These are phyloP conservation scores for Carex kokanica DNA, from an alignment of 176 grass and related monocot genomes.

Conservation along the genomic window DNA sequence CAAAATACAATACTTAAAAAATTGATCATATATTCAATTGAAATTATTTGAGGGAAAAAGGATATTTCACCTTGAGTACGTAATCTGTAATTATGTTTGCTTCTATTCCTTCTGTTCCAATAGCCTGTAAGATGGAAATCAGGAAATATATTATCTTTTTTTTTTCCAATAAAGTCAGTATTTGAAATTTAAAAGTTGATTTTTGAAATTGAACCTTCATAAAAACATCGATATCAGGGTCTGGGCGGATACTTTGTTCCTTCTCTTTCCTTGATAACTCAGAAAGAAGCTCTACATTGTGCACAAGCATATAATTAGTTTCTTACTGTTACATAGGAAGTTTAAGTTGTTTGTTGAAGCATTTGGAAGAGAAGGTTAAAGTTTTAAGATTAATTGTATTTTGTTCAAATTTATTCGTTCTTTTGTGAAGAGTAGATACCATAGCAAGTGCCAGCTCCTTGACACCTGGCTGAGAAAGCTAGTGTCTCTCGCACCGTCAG, in stretches of 20 bases:
- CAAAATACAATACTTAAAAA: background rate
- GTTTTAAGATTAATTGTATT: too few relatives aligned
- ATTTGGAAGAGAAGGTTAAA: background rate
- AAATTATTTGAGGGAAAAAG: background rate
- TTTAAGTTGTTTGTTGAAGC: too few relatives aligned
- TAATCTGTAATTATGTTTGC: slow-evolving; percentile 73
- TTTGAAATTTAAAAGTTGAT: background rate
- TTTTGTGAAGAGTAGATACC: slow-evolving; percentile 33
- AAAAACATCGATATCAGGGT: slow-evolving; percentile 72
- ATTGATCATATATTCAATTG: background rate
- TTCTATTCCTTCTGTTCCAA: slow-evolving; percentile 65
- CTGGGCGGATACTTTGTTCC: slow-evolving; percentile 60
- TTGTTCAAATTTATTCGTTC: background rate
- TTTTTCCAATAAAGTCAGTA: background rate
- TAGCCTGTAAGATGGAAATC: slow-evolving; percentile 39
- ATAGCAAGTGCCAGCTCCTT: slow-evolving; percentile 53
- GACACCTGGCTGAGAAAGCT: slow-evolving; percentile 70
- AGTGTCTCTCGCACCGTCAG: slow-evolving; percentile 67
- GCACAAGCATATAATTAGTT: background rate
- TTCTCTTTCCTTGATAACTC: slow-evolving; percentile 79
- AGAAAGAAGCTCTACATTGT: slow-evolving; percentile 45
- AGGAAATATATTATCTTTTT: background rate
- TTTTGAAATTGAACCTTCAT: slow-evolving; percentile 52
- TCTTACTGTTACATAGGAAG: too few relatives aligned
- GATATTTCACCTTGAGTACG: slow-evolving; percentile 56